A percentile compares a stretch with the other conserved stretches of the same genome.
These are phyloP conservation scores for Citrus maxima DNA, from an alignment of 345 rosid species.

Conservation along the genomic window DNA sequence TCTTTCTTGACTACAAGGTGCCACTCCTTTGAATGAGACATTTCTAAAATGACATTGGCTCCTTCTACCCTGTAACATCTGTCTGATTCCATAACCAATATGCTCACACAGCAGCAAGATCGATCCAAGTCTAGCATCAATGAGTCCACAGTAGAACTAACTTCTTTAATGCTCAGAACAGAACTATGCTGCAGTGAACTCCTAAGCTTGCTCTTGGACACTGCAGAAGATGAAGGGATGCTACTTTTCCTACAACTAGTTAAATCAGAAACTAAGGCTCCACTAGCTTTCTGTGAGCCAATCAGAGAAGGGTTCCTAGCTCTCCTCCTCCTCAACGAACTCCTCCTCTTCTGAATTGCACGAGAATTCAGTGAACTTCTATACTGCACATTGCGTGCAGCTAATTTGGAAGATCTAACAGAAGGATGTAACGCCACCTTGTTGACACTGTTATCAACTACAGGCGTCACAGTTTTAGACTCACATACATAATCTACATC, in stretches of 20 bases:
- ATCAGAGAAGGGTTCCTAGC: constrained; percentile 45
- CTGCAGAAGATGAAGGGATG: constrained; percentile 42
- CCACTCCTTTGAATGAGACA: constrained; percentile 63
- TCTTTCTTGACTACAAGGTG: constrained; percentile 58
- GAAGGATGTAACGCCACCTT: constrained; percentile 39
- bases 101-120: constrained; percentile 54
- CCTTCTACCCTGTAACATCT: constrained; percentile 78
- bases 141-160: constrained; percentile 22
- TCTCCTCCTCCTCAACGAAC: constrained; percentile 64
- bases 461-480: constrained; percentile 8
- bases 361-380: constrained; percentile 52
- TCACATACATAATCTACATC: constrained; percentile 16
- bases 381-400: constrained; percentile 40
- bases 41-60: constrained; percentile 49
- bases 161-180: constrained; percentile 31
- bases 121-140: constrained; percentile 34
- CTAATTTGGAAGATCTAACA: constrained; percentile 45
- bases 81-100: constrained; percentile 55
- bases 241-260: constrained; percentile 55
- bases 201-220: constrained; percentile 46
- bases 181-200: constrained; percentile 37
- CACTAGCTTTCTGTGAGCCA: constrained; percentile 48
- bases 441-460: constrained; percentile 25
- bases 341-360: constrained; percentile 71
- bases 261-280: constrained; percentile 55